phyloP scores from a whole-genome alignment of 352 stramenopile genomes.

The Phytopythium cucurbitacearum region DNA sequence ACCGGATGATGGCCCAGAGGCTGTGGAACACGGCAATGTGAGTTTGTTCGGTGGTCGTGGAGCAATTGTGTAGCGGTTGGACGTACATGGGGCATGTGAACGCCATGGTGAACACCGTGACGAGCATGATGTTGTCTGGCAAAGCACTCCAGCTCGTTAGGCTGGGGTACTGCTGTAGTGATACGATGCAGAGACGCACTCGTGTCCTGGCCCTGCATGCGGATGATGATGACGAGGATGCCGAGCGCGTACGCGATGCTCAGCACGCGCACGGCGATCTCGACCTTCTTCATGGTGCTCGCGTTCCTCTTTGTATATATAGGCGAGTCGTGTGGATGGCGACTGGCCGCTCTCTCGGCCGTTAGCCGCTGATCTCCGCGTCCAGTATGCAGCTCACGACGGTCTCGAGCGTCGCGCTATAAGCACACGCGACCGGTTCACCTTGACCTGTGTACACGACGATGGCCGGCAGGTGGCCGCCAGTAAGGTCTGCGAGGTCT shows the following conservation, averaged over 20 bases:
- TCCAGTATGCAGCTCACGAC: too few species aligned
- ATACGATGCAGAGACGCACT: conserved; percentile 18
- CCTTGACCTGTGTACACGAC: too few species aligned
- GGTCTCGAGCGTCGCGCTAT: too few species aligned
- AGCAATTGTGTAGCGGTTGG: not conserved
- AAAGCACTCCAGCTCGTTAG: not conserved
- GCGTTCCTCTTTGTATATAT: not conserved
- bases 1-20: conserved; percentile 78
- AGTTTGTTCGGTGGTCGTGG: not conserved
- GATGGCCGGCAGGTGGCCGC: too few species aligned
- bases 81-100: conserved; percentile 77
- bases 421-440: too few species aligned
- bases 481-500: too few species aligned
- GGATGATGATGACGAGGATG: conserved; percentile 51
- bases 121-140: conserved; percentile 67
- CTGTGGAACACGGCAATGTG: conserved; percentile 12
- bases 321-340: too few species aligned
- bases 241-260: conserved; percentile 44
- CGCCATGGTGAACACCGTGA: conserved; percentile 78
- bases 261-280: conserved; percentile 64
- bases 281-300: conserved; percentile 51
- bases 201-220: conserved; percentile 47
- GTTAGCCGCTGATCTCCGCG: too few species aligned
- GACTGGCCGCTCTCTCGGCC: too few species aligned
- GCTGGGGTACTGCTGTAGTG: too few species aligned